A percentile compares a stretch with the other conserved stretches of the same genome.
phyloP scores from a whole-genome alignment of 495 filamentous ascomycete species.

The Immersiella caudata region DNA sequence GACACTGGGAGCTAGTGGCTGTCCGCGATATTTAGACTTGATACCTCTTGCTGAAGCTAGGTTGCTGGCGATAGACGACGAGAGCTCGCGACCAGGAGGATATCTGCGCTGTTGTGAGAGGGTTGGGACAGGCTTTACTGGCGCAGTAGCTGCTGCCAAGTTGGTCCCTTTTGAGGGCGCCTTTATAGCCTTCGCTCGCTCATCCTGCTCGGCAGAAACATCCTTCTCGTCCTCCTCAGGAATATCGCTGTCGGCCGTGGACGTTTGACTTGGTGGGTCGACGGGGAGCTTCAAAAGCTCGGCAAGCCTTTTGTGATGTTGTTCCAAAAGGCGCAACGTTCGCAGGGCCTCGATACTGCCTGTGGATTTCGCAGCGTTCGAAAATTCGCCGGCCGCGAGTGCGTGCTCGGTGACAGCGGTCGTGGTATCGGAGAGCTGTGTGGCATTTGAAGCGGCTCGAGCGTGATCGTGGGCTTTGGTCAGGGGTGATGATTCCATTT shows the following conservation, averaged over 20 bases:
- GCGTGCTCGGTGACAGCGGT: constrained; percentile 86
- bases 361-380: constrained; percentile 74
- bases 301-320: constrained; percentile 80
- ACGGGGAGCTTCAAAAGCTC: constrained; percentile 72
- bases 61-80: constrained; percentile 89
- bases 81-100: constrained; percentile 63
- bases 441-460: constrained; percentile 72
- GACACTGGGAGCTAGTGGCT: constrained; percentile 67
- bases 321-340: constrained; percentile 79
- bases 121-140: constrained; percentile 47
- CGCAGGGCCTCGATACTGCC: constrained; percentile 81
- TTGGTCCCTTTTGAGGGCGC: constrained; percentile 25
- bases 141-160: constrained; percentile 32
- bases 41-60: constrained; percentile 88
- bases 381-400: constrained; percentile 86
- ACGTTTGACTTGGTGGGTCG: constrained; percentile 57
- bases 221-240: constrained; percentile 46
- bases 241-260: constrained; percentile 39
- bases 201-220: constrained; percentile 25
- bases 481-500: constrained; percentile 48
- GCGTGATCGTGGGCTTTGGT: constrained; percentile 83
- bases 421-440: constrained; percentile 72
- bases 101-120: constrained; percentile 53
- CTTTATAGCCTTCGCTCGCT: constrained; percentile 21
- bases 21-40: constrained; percentile 65